A percentile compares a stretch with the other conserved stretches of the same genome.
These are phyloP conservation scores for Boletus semigastroideus DNA, from an alignment of 1,284 basidiomycete species.

Conservation along the genomic window DNA sequence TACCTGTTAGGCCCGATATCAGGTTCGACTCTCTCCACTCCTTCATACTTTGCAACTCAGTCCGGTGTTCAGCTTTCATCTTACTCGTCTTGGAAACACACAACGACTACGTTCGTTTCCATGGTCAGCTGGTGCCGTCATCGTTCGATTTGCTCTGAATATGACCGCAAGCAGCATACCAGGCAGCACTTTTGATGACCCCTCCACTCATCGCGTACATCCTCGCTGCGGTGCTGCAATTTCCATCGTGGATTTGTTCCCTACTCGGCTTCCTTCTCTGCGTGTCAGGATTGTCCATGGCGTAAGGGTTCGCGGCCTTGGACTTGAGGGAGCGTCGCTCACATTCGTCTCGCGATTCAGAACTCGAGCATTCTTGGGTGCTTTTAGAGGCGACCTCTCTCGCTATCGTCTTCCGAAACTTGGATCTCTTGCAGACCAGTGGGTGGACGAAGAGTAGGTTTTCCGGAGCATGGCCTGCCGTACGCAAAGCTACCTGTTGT, in stretches of 20 bases:
- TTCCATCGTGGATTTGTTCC: conserved; percentile 48
- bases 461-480: neutral
- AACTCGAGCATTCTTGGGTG: conserved; percentile 66
- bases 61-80: conserved; percentile 50
- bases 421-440: conserved; percentile 69
- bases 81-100: conserved; percentile 76
- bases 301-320: conserved; percentile 40
- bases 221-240: conserved; percentile 51
- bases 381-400: conserved; percentile 50
- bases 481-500: conserved; percentile 4
- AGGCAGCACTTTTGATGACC: conserved; percentile 71
- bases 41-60: conserved; percentile 1
- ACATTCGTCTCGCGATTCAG: conserved; percentile 34
- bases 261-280: conserved; percentile 48
- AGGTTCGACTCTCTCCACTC: conserved; percentile 45
- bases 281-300: conserved; percentile 49
- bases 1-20: conserved; percentile 76
- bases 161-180: conserved; percentile 57
- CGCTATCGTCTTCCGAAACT: conserved; percentile 65
- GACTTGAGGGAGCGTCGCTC: conserved; percentile 1
- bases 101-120: conserved; percentile 81
- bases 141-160: conserved; percentile 5
- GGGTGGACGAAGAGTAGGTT: conserved; percentile 67
- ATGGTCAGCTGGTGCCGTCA: conserved; percentile 49
- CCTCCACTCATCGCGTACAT: conserved; percentile 65